Evolutionary conservation across 768 basidiomycete genomes (phyloP), one percentile per base, ranked within the genome.

Genomic region (Neoboletus brunneissimus): DNA sequence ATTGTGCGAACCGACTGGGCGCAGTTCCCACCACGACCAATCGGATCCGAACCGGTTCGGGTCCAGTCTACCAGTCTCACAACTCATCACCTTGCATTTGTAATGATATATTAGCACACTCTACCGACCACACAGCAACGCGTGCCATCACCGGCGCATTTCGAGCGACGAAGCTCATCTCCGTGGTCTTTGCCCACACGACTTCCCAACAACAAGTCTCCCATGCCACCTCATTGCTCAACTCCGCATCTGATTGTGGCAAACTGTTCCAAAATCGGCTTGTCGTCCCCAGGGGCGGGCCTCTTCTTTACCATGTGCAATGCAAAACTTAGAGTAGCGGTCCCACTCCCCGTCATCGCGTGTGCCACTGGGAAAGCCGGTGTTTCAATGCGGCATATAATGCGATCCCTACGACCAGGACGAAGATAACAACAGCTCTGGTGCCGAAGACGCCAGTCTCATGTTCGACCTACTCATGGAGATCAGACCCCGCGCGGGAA

Each of bases 381-480:
- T 78, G 69, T 25, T 78, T 79, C 55, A 83, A 70, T 1, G 72
- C 60, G 1, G 75, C 63, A 54, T 82, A 87, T 4, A 67, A 64
- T 1, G 80, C 65, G 34, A 72, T 68, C 1, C 79, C 78, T 7
- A 72, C 32, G 0, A 79, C 72, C 15, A 83, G 44, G 3, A 78
- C 58, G 8, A 78, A 62, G 6, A 80, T 57, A 16, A 66, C 64
- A 11, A 87, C 72, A 0, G 74, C 68, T 62, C 73, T 81, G 29
- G 79, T 67, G n/a, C 82, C 80, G 2, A 88, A 69, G 0, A 82
- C 76, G 0, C 88, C 87, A 0, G 82, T 81, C 69, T 91, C 88
- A 45, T 88, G 80, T 61, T 91, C 89, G n/a, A 88, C 80, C 89
- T 91, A 34, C 12, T 9, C 45, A 50, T 20, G 32, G 53, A 11